Base-by-base conservation (phyloP, 73 alveolate species). In the Blepharisma japonicum region DNA sequence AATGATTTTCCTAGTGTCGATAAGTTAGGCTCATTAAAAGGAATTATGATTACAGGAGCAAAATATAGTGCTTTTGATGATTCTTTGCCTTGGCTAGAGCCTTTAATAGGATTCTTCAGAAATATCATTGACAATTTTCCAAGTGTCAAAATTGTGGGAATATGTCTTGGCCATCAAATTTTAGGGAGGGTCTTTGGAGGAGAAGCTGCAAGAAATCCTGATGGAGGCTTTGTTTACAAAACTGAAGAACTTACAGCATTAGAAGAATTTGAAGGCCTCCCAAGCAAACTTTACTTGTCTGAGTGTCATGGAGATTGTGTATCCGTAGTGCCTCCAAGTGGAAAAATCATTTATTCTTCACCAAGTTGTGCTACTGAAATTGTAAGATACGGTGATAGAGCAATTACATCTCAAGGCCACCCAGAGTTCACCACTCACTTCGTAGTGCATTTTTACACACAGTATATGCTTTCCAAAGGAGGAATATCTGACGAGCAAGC, bases 301-400 rank as follows among this genome's bases (percentile, higher is more conserved):
- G 48, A 61, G 47, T 61, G 49, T 2, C 74, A 61, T 61, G 47
- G 74, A 18, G 74, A 61, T 61, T 61, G 74, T 5, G 74, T 61
- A 1, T 20, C 39, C 11, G 39, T 61, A 14, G 23, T 61, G 11
- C 74, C 74, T 20, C 47, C 14, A 61, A 25, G 47, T 8, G 38
- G n/a, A 18, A n/a, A 25, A 2, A 61, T 18, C 11, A 61, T 61
- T 20, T 61, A 61, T 61, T 1, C n/a, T n/a, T 61, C 74, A 5
- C n/a, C 14, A 14, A 61, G 50, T 61, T 61, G 74, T 5, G 5
- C 14, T 20, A 48, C 46, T 61, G 74, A 61, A 61, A 25, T 14
- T 14, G 23, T 61, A 39, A 39, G 18, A 61, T 20, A 14, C 47
- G 46, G 46, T 2, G 4, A 25, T 8, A 61, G 23, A 20, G 23